Evolutionary conservation across 2,329 filamentous ascomycete species (phyloP).

Genomic region (Chaetothyriales sp.): DNA sequence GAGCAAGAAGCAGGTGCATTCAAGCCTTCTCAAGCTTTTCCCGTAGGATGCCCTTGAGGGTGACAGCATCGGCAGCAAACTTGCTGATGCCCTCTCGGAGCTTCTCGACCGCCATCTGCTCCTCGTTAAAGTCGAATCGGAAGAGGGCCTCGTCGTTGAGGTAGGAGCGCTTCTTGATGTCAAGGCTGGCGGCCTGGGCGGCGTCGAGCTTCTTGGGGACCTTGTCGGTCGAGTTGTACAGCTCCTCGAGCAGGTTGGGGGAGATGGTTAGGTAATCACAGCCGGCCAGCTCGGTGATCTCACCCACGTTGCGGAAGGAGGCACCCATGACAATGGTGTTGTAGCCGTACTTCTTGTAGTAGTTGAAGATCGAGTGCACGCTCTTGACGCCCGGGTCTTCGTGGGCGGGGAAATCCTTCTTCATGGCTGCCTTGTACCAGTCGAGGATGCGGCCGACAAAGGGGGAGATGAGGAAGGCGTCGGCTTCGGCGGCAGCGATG

Average conservation of each 20-base stretch:
- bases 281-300: slow-evolving; percentile 96
- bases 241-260: slow-evolving; percentile 84
- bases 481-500: slow-evolving; percentile 88
- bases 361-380: slow-evolving; percentile 93
- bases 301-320: slow-evolving; percentile 88
- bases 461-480: slow-evolving; percentile 94
- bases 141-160: slow-evolving; percentile 78
- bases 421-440: slow-evolving; percentile 94
- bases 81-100: slow-evolving; percentile 98
- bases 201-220: slow-evolving; percentile 92
- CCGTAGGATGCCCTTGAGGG: slow-evolving; percentile 83
- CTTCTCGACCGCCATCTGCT: slow-evolving; percentile 99
- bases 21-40: slow-evolving; percentile 53
- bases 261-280: slow-evolving; percentile 99
- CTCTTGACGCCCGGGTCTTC: slow-evolving; percentile 95
- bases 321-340: slow-evolving; percentile 99
- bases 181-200: slow-evolving; percentile 47
- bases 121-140: slow-evolving; percentile 99
- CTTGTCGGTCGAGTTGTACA: slow-evolving; percentile 65
- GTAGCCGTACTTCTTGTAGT: slow-evolving; percentile 99
- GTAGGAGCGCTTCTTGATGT: slow-evolving; percentile 82
- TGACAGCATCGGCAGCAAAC: slow-evolving; percentile 90
- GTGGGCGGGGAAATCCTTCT: slow-evolving; percentile 80
- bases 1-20: too few species aligned
- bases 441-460: slow-evolving; percentile 98